A percentile compares a stretch with the other conserved stretches of the same genome.
Evolutionary conservation across 352 stramenopile species (phyloP).

Genomic region (Phytophthora vignae): DNA sequence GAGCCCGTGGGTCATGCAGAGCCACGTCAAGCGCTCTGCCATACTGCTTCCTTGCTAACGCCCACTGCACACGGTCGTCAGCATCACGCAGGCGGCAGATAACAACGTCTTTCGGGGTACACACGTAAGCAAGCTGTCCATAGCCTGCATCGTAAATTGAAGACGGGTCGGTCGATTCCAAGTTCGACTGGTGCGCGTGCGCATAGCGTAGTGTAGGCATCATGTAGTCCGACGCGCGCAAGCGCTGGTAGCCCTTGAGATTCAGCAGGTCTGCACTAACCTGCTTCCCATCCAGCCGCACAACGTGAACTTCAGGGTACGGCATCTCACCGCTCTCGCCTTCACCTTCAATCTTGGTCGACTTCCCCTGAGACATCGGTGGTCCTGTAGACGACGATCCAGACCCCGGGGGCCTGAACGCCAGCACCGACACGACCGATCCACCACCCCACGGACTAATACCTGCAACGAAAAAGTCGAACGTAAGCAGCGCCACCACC

Average conservation of each 20-base stretch:
- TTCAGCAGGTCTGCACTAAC: slow-evolving; percentile 88
- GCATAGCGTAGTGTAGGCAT: slow-evolving; percentile 79
- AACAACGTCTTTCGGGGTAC: slow-evolving; percentile 87
- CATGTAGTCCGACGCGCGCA: slow-evolving; percentile 84
- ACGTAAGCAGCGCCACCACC: slow-evolving; percentile 76
- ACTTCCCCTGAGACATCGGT: slow-evolving; percentile 37
- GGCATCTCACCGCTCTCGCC: slow-evolving; percentile 75
- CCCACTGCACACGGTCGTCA: slow-evolving; percentile 82
- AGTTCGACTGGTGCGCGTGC: slow-evolving; percentile 26
- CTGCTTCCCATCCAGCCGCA: slow-evolving; percentile 86
- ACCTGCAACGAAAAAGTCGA: slow-evolving; percentile 87
- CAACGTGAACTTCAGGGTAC: slow-evolving; percentile 88
- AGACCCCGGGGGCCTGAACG: slow-evolving; percentile 73
- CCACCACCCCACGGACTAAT: slow-evolving; percentile 71
- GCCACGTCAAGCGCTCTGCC: slow-evolving; percentile 68
- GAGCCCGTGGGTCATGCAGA: slow-evolving; percentile 59
- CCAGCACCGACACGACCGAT: slow-evolving; percentile 69
- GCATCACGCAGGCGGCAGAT: slow-evolving; percentile 81
- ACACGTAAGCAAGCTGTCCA: slow-evolving; percentile 77
- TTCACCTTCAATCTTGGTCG: slow-evolving; percentile 71
- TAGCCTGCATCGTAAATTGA: slow-evolving; percentile 80
- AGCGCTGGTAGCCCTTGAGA: slow-evolving; percentile 74
- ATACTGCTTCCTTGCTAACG: slow-evolving; percentile 70
- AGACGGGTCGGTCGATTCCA: slow-evolving; percentile 32
- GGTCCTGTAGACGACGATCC: slow-evolving; percentile 23